Evolutionary conservation across 352 stramenopile species (phyloP), one percentile per base, ranked within the genome.

Genomic region (Aphanomyces invadans): DNA sequence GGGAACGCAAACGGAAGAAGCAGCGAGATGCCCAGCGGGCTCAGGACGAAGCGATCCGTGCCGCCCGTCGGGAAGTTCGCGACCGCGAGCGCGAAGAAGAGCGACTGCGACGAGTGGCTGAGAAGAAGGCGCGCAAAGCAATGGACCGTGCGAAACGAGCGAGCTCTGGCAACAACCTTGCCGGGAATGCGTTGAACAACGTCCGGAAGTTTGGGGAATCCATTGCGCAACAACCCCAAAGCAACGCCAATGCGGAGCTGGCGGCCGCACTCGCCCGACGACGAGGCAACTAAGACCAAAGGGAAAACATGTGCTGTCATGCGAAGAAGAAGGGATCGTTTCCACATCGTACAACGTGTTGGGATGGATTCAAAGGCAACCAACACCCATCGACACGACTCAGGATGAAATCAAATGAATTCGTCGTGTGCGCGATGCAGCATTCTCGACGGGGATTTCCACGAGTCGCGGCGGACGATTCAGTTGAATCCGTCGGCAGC

Each of bases 61-160:
- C 81, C 0, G 74, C 84, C 28, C 81, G 86, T 31, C 82, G 90
- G 49, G 83, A 85, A 11, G 71, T 87, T 28, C 78, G 83, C 10
- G 74, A 89, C 5, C 70, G 73, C 5, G 75, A 87, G 60, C 80
- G 86, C 19, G 86, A 95, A 69, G 76, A 76, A 0, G 84, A 93
- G 65, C 84, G 86, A 21, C 48, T 90, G 36, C 80, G 79, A 4
- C 86, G 86, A 23, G 83, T 95, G 1, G 83, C 84, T 0, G 83
- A 93, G 53, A 90, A 90, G 64, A 95, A 95, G 65, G 79, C 86
- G n/a, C 92, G 92, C 54, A 95, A 95, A 54, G 81, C 83, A 51
- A 76, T 80, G 0, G 86, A 93, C 49, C 83, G 83, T 42, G 84
- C 23, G 12, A 77, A 78, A 1, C 83, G 79, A 12, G 70, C 84